A percentile compares a stretch with the other conserved stretches of the same genome.
phyloP scores from a whole-genome alignment of 2,329 filamentous ascomycete species.

The Alternaria sp. region DNA sequence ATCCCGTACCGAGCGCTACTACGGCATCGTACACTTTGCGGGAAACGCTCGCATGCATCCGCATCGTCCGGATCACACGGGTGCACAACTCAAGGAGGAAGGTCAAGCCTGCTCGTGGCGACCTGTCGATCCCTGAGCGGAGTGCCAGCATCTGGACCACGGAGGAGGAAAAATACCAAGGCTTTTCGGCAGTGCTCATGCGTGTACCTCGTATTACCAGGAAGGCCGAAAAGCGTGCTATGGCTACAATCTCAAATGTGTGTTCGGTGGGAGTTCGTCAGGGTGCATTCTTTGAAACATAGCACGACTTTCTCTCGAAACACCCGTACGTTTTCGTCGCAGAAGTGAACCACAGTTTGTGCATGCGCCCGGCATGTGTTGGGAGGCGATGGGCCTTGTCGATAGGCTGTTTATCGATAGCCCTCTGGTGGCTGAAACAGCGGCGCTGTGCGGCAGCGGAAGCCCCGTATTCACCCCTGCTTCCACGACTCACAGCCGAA shows the following conservation, averaged over 20 bases:
- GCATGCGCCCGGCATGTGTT: slow-evolving; percentile 17
- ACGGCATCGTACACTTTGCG: background rate
- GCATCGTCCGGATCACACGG: background rate
- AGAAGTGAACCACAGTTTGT: slow-evolving; percentile 6
- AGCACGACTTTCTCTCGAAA: slow-evolving; percentile 8
- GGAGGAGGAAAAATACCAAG: slow-evolving; percentile 1
- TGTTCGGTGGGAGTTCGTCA: background rate
- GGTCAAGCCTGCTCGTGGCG: slow-evolving; percentile 2
- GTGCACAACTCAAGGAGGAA: background rate
- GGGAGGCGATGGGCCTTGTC: slow-evolving; percentile 17
- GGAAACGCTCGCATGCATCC: background rate
- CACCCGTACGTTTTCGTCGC: slow-evolving; percentile 1
- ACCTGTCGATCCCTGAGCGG: slow-evolving; percentile 3
- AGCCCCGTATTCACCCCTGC: slow-evolving; percentile 18
- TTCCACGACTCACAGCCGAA: slow-evolving; percentile 15
- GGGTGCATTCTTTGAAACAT: slow-evolving; percentile 10
- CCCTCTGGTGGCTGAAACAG: slow-evolving; percentile 27
- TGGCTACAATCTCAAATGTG: background rate
- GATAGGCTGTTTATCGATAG: slow-evolving; percentile 28
- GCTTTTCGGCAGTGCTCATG: slow-evolving; percentile 6
- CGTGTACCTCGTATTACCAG: slow-evolving; percentile 7
- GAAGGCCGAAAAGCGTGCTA: background rate
- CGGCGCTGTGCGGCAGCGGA: slow-evolving; percentile 22
- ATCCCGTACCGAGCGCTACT: background rate
- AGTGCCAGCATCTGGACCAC: slow-evolving; percentile 3